Evolutionary conservation across 2,329 filamentous ascomycete genomes (phyloP).

Genomic region (Hansfordia pulvinata): DNA sequence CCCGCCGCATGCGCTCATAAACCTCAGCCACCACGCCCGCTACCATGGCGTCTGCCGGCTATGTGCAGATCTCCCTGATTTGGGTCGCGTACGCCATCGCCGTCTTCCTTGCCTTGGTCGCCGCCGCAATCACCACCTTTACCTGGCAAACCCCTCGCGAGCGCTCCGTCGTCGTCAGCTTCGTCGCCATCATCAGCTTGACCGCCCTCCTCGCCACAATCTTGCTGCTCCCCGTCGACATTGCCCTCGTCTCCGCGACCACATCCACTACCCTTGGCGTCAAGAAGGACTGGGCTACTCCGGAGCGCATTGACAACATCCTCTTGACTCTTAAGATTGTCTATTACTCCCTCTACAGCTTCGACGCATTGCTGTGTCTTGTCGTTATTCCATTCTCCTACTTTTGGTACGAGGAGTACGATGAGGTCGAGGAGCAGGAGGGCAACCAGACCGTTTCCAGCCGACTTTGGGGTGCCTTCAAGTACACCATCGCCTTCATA

Average conservation of each 20-base stretch:
- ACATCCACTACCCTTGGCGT: slow-evolving; percentile 59
- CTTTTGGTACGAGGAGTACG: slow-evolving; percentile 97
- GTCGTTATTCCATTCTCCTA: slow-evolving; percentile 90
- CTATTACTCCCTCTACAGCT: slow-evolving; percentile 85
- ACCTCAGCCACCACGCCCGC: no score
- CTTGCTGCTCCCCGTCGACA: slow-evolving; percentile 84
- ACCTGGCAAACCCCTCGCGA: slow-evolving; percentile 85
- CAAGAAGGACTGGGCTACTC: slow-evolving; percentile 93
- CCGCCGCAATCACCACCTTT: slow-evolving; percentile 76
- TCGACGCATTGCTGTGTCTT: slow-evolving; percentile 82
- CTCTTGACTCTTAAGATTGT: slow-evolving; percentile 70
- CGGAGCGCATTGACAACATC: slow-evolving; percentile 64
- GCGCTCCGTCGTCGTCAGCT: slow-evolving; percentile 67
- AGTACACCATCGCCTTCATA: slow-evolving; percentile 82
- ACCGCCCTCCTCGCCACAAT: slow-evolving; percentile 84
- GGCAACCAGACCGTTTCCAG: slow-evolving; percentile 58
- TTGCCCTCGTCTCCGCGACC: slow-evolving; percentile 86
- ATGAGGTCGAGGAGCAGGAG: slow-evolving; percentile 75
- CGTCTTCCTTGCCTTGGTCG: slow-evolving; percentile 59
- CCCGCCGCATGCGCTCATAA: no score
- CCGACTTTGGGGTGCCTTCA: slow-evolving; percentile 71
- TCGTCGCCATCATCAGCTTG: slow-evolving; percentile 76
- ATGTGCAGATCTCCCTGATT: slow-evolving; percentile 81
- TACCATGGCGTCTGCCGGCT: slow-evolving; percentile 26
- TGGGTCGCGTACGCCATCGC: slow-evolving; percentile 89